A percentile compares a stretch with the other conserved stretches of the same genome.
Conservation (phyloP, 768 basidiomycete genomes). For the Tylopilus cervinicoccineus region DNA sequence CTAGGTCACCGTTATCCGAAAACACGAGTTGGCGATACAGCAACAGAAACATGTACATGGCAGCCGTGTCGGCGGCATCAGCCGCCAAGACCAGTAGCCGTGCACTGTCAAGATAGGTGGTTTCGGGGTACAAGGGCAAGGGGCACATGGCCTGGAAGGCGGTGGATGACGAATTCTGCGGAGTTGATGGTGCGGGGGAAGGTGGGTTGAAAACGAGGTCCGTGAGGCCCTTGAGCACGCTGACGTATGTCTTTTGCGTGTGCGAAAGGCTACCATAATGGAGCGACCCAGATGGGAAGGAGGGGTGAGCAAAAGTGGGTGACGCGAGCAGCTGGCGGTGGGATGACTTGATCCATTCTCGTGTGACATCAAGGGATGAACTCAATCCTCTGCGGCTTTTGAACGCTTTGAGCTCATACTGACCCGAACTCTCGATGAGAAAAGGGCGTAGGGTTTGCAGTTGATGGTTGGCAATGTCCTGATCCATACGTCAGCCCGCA, state of each 20-base stretch:
- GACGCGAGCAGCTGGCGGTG: constrained; percentile 42
- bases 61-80: constrained; percentile 72
- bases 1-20: constrained; percentile 38
- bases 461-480: constrained; percentile 98
- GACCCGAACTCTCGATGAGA: constrained; percentile 73
- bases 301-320: constrained; percentile 41
- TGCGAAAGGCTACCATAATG: constrained; percentile 44
- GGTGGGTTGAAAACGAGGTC: constrained; percentile 64
- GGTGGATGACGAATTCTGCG: constrained; percentile 25
- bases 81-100: constrained; percentile 62
- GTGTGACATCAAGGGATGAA: constrained; percentile 50
- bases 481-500: constrained; percentile 19
- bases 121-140: constrained; percentile 63
- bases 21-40: constrained; percentile 73
- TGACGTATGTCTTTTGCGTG: constrained; percentile 44
- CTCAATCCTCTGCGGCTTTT: constrained; percentile 48
- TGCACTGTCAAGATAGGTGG: constrained; percentile 72
- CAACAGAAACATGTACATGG: constrained; percentile 76
- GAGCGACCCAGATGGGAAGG: constrained; percentile 39
- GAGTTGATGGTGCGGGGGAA: constrained; percentile 32
- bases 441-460: constrained; percentile 90
- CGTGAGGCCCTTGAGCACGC: constrained; percentile 55
- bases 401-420: constrained; percentile 78
- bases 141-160: constrained; percentile 32
- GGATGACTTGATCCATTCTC: constrained; percentile 60